These are phyloP conservation scores for Fusarium nelsonii DNA, from an alignment of 2,329 filamentous ascomycete species.

Conservation along the genomic window DNA sequence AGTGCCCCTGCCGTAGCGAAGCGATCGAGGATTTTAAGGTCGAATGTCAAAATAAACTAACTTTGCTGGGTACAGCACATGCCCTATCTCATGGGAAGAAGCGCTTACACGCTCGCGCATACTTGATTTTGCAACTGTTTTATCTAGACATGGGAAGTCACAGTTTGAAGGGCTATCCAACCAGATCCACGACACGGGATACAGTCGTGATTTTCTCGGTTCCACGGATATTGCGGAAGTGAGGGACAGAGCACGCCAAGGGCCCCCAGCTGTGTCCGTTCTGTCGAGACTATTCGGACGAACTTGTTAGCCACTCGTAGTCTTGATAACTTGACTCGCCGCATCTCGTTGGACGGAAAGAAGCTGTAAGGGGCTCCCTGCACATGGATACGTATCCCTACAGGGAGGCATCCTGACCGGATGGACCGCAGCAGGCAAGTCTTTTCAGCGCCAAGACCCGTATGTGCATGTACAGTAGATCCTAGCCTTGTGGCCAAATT, in stretches of 20 bases:
- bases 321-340: conserved; percentile 6
- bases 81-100: background rate
- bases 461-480: too few relatives aligned
- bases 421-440: conserved; percentile 10
- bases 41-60: conserved; percentile 2
- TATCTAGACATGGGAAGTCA: conserved; percentile 15
- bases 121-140: conserved; percentile 3
- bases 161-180: conserved; percentile 11
- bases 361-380: conserved; percentile 5
- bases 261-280: background rate
- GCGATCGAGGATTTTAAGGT: conserved; percentile 2
- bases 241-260: conserved; percentile 16
- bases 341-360: conserved; percentile 2
- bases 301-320: conserved; percentile 21
- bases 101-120: conserved; percentile 29
- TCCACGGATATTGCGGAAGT: conserved; percentile 12
- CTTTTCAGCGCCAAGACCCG: conserved; percentile 14
- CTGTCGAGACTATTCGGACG: conserved; percentile 14
- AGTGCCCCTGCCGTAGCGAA: conserved; percentile 33
- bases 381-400: background rate
- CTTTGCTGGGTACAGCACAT: background rate
- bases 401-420: conserved; percentile 6
- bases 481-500: background rate
- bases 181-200: conserved; percentile 23
- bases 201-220: conserved; percentile 25